A percentile compares a stretch with the other conserved stretches of the same genome.
Evolutionary conservation across 177 flowering plant genomes (phyloP).

Genomic region (Vitis hybrid): DNA sequence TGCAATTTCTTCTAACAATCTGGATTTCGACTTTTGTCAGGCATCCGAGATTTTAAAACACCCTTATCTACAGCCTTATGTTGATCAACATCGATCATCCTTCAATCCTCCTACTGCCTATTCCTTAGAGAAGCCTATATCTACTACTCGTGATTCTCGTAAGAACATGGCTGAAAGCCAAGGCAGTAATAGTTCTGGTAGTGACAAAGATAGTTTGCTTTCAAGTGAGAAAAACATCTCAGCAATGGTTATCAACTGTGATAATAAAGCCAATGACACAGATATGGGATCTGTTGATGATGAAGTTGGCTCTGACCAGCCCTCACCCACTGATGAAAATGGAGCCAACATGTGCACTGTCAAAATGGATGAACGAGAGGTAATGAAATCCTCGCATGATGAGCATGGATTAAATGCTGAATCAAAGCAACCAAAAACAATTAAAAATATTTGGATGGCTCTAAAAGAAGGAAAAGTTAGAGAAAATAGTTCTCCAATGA

Average conservation of each 20-base stretch:
- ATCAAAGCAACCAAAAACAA: slow-evolving; percentile 66
- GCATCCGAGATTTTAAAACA: slow-evolving; percentile 89
- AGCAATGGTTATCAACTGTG: slow-evolving; percentile 30
- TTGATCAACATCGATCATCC: slow-evolving; percentile 64
- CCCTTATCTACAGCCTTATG: slow-evolving; percentile 88
- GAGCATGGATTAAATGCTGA: slow-evolving; percentile 42
- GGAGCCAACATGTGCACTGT: slow-evolving; percentile 15
- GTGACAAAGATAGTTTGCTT: slow-evolving; percentile 74
- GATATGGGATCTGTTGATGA: slow-evolving; percentile 49
- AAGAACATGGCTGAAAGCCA: slow-evolving; percentile 77
- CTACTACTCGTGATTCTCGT: slow-evolving; percentile 34
- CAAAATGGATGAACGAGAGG: slow-evolving; percentile 38
- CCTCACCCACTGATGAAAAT: slow-evolving; percentile 25
- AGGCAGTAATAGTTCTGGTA: slow-evolving; percentile 75
- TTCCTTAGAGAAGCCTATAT: slow-evolving; percentile 60
- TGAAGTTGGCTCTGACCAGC: slow-evolving; percentile 42
- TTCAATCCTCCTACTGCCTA: slow-evolving; percentile 29
- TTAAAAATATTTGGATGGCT: slow-evolving; percentile 69
- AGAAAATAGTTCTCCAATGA: slow-evolving; percentile 82
- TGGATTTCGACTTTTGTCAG: slow-evolving; percentile 35
- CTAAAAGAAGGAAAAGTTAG: slow-evolving; percentile 81
- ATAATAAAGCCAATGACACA: slow-evolving; percentile 51
- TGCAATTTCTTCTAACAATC: slow-evolving; percentile 5
- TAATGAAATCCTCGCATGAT: slow-evolving; percentile 27
- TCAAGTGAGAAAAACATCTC: slow-evolving; percentile 57